Percentiles rank a stretch among this genome's conserved stretches.
Conservation (phyloP, 2,329 filamentous ascomycete species). For the Aspergillus tubingensis region DNA sequence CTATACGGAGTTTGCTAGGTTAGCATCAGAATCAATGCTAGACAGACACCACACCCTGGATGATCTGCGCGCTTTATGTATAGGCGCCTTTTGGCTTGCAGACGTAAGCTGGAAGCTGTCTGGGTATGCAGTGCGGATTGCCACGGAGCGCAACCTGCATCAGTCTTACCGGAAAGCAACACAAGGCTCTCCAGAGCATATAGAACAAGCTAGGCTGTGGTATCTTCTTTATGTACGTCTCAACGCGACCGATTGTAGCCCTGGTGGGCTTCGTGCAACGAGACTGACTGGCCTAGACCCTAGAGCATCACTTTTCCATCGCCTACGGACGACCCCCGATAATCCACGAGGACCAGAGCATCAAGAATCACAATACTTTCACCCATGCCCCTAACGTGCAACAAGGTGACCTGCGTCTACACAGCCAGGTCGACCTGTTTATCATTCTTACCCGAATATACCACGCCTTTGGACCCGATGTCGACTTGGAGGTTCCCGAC, state of each 20-base stretch:
- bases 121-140: constrained; percentile 46
- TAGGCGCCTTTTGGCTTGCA: constrained; percentile 58
- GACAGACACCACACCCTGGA: constrained; percentile 54
- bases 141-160: constrained; percentile 46
- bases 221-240: constrained; percentile 47
- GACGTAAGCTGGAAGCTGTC: constrained; percentile 54
- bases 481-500: constrained; percentile 44
- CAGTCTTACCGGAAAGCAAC: constrained; percentile 46
- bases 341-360: constrained; percentile 43
- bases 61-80: constrained; percentile 55
- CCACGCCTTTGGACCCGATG: constrained; percentile 47
- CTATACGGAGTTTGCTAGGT: constrained; percentile 53
- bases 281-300: constrained; percentile 31
- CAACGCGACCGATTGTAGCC: neutral
- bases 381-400: constrained; percentile 31
- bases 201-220: constrained; percentile 41
- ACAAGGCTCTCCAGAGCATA: constrained; percentile 40
- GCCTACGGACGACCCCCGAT: constrained; percentile 48
- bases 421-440: constrained; percentile 48
- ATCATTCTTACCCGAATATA: constrained; percentile 49
- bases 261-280: neutral
- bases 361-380: constrained; percentile 40
- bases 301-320: constrained; percentile 49
- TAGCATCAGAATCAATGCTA: constrained; percentile 57
- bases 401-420: constrained; percentile 40